phyloP scores from a whole-genome alignment of 305 asterid species.

The Euphrasia arctica region DNA sequence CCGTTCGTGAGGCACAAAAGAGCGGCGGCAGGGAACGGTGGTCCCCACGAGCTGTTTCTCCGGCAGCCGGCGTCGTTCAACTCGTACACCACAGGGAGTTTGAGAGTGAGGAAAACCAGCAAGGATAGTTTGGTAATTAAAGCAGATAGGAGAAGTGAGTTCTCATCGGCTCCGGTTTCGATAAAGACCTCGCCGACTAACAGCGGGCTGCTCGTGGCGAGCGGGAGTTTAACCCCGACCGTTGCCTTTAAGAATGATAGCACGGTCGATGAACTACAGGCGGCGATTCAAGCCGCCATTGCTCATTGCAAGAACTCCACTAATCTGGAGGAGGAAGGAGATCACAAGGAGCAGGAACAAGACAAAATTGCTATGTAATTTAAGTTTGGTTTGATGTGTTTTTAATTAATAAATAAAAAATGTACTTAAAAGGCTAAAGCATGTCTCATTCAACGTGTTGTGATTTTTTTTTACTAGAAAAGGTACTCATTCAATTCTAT shows the following conservation, averaged over 20 bases:
- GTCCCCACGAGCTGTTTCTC: slow-evolving; percentile 12
- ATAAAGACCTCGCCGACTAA: slow-evolving; percentile 75
- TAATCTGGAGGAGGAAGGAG: slow-evolving; percentile 30
- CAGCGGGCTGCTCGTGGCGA: slow-evolving; percentile 64
- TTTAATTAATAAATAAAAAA: no score
- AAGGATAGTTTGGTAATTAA: slow-evolving; percentile 21
- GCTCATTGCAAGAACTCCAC: slow-evolving; percentile 73
- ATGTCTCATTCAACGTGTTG: no score
- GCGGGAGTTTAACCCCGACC: slow-evolving; percentile 28
- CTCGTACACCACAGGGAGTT: slow-evolving; percentile 59
- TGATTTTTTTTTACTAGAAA: no score
- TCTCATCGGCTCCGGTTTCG: slow-evolving; percentile 73
- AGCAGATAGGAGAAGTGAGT: slow-evolving; percentile 45
- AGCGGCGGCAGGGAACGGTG: slow-evolving; percentile 10
- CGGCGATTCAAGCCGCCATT: slow-evolving; percentile 76
- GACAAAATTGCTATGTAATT: background rate
- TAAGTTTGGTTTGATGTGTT: no score
- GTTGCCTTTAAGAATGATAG: slow-evolving; percentile 35
- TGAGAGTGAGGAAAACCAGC: slow-evolving; percentile 39
- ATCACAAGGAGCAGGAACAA: slow-evolving; percentile 25
- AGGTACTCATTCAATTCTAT: no score
- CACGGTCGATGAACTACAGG: slow-evolving; percentile 72
- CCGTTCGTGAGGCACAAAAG: slow-evolving; percentile 25
- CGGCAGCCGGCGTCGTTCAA: slow-evolving; percentile 30
- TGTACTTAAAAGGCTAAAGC: no score